Base-by-base conservation (phyloP, 352 stramenopile species). In the Phytopythium cucurbitacearum region DNA sequence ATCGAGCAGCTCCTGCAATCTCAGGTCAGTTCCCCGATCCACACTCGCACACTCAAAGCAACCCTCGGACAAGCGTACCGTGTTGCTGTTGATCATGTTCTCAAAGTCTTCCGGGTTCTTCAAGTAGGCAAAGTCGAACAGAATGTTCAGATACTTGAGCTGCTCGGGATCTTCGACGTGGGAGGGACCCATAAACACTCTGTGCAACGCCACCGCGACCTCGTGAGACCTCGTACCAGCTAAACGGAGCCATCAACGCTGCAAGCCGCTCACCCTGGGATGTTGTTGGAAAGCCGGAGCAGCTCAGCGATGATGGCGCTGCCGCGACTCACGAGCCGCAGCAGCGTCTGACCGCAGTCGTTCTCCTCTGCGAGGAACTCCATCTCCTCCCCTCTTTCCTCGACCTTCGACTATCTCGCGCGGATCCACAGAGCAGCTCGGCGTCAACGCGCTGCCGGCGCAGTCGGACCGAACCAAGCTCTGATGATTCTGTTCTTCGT, bases 121-220 rank as follows among this genome's bases (percentile, higher is more conserved):
- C 48, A 98, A 56, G 59, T 98, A 98, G 15, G 76, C 73, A 73
- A 98, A 98, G 63, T 98, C 93, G 61, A 98, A 98, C 32, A 98
- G 62, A 43, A 98, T 97, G 49, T 90, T 89, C 13, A 95, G 66
- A 57, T 95, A 95, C 67, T 95, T 95, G 64, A 89, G 80, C 59
- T 95, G 85, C 59, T 95, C 85, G 9, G 85, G 85, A 67, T 95
- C 85, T 72, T 95, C 85, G 32, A 95, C 85, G 47, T 91, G 80
- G 40, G 85, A 88, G 43, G 82, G 76, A 4, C 85, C 83, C 72
- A 95, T 82, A 52, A 95, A 95, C 40, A 95, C 78, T 8, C 84
- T 94, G 45, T 16, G 48, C 7, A 40, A 56, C 46, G 48, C 35
- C 39, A 57, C 45, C 37, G 62, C 43, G 62, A 13, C 47, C 56